phyloP scores from a whole-genome alignment of 2,329 filamentous ascomycete genomes.

The Aspergillus floridensis region DNA sequence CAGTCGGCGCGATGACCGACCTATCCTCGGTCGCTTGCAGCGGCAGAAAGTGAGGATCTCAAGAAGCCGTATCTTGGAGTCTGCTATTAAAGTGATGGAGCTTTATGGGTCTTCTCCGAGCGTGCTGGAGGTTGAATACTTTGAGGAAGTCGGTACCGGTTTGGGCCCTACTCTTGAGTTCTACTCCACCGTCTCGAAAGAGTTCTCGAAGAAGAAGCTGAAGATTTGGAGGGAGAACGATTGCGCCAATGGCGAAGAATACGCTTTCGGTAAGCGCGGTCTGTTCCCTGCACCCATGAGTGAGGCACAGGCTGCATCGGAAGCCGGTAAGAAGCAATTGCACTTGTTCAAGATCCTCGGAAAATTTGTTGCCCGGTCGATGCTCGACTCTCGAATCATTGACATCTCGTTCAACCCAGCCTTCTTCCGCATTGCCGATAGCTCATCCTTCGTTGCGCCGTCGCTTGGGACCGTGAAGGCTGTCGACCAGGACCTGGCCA shows the following conservation, averaged over 20 bases:
- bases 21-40: slow-evolving; percentile 86
- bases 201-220: slow-evolving; percentile 95
- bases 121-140: slow-evolving; percentile 95
- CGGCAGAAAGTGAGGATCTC: slow-evolving; percentile 98
- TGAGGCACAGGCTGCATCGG: slow-evolving; percentile 67
- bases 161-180: slow-evolving; percentile 95
- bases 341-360: slow-evolving; percentile 90
- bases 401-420: slow-evolving; percentile 96
- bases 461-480: slow-evolving; percentile 86
- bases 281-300: slow-evolving; percentile 91
- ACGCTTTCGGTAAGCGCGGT: slow-evolving; percentile 77
- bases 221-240: slow-evolving; percentile 96
- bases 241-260: slow-evolving; percentile 67
- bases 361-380: slow-evolving; percentile 95
- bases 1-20: slow-evolving; percentile 79
- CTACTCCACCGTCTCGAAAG: slow-evolving; percentile 94
- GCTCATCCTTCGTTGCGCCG: slow-evolving; percentile 65
- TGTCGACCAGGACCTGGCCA: slow-evolving; percentile 81
- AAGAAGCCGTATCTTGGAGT: slow-evolving; percentile 89
- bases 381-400: slow-evolving; percentile 97
- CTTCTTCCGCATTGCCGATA: slow-evolving; percentile 91
- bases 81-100: slow-evolving; percentile 97
- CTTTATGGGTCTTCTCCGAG: slow-evolving; percentile 96
- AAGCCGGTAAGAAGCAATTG: slow-evolving; percentile 82
- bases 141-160: slow-evolving; percentile 96